Base-by-base conservation (phyloP, 208 protist species). In the Acanthamoeba healyi region DNA sequence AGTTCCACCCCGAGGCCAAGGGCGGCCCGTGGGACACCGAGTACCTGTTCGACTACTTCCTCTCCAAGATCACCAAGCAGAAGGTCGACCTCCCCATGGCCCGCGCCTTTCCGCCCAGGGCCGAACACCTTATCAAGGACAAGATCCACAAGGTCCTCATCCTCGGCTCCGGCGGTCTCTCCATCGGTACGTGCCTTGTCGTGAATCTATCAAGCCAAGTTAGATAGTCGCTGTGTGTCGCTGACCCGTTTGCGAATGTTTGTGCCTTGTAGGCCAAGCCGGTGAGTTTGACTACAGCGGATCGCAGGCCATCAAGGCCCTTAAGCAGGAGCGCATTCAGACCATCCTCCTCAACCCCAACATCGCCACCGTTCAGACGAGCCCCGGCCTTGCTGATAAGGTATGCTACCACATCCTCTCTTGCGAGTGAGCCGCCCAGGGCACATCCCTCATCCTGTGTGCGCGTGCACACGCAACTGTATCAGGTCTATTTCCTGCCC, bases 271-370 rank as follows among this genome's bases (percentile, higher is more conserved):
- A 95, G 99, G 99, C 51, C 99, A 99, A 97, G 99, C 99, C 26
- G 99, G 99, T 67, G 99, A 99, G 97, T 99, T 99, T 95, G 99
- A 99, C 97, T 99, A 99, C 97, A 99, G 98, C 82, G 99, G 99
- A 70, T 99, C 98, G 34, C 98, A 98, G 94, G 99, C 98, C 93
- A 99, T 99, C 94, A 99, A 99, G 95, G 98, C 99, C 2, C 96
- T 99, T 15, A 99, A 99, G 95, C 98, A 99, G 97, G 98, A 99
- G 96, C 98, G 98, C 88, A 98, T 99, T 36, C 94, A 99, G 92
- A 99, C 98, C 77, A 97, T 99, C 42, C 96, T 99, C 34, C 99
- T 99, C 96, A 99, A 99, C 97, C 99, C 99, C n/a, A 99, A 99
- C 96, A 99, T 99, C 95, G 99, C 99, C 32, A 99, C 99, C 14